Evolutionary conservation across 148 eudicot genomes (phyloP), one percentile per base, ranked within the genome.

Genomic region (Cornus controversa): DNA sequence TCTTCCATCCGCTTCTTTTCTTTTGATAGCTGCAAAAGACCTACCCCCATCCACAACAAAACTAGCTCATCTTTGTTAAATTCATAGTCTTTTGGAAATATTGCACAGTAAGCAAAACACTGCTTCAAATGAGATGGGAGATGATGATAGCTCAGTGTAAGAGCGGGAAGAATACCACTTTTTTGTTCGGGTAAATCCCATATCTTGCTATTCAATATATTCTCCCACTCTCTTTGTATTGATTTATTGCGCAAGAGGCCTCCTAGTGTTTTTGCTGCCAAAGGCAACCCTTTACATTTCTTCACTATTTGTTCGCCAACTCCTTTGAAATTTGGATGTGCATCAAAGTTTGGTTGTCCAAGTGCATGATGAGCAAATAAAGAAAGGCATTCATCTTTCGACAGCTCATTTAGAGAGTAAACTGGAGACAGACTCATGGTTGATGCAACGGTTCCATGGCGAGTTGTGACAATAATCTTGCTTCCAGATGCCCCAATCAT

Each of bases 31-130:
- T 1, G 62, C 15, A 54, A 4, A 54, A 54, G 15, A 15, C 82
- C 82, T 75, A 69, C 82, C 11, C 58, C 82, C 82, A 80, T 80
- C 82, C 82, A 80, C n/a, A 80, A 47, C 10, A 24, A 28, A 25
- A 75, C 70, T 0, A 80, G 45, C 28, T 80, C 75, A 8, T 68
- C 28, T 69, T 40, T 68, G 27, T 80, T 75, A 47, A 80, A 80
- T 64, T 74, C 69, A 20, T 73, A 80, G 34, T 75, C 82, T 78
- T 75, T 80, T 8, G 78, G 78, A 18, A 80, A 80, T 27, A 80
- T 74, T 60, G 82, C 74, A 71, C 78, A 80, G 26, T 80, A 80
- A 10, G 75, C 78, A 75, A 80, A 80, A 16, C 68, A 27, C 3
- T 69, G 82, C 47, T 80, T 80, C 70, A 80, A 74, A 29, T 75